Conservation (phyloP, 1,284 basidiomycete genomes). For the Malassezia nana region DNA sequence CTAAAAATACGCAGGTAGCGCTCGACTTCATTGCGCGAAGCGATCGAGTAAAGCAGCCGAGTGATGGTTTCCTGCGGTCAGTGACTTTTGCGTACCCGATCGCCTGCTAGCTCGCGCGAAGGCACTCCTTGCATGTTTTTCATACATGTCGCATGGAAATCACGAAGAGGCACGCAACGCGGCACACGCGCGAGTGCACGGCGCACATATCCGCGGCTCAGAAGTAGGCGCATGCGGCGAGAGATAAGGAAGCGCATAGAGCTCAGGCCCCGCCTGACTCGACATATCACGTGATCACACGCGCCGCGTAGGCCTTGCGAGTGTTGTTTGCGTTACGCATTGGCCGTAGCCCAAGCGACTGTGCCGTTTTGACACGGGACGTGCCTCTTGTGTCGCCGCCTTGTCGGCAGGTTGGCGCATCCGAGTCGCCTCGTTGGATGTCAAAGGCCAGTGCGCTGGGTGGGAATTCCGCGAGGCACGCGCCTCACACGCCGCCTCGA, state of each 20-base stretch:
- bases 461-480: background rate
- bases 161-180: background rate
- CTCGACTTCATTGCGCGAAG: conserved; percentile 48
- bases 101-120: conserved; percentile 3
- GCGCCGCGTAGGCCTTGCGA: background rate
- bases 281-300: conserved; percentile 1
- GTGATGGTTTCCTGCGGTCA: conserved; percentile 42
- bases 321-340: background rate
- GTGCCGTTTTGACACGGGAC: background rate
- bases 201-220: conserved; percentile 1
- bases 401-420: background rate
- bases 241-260: background rate
- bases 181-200: background rate
- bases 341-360: background rate
- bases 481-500: background rate
- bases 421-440: background rate
- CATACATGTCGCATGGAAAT: background rate
- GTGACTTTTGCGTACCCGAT: conserved; percentile 10
- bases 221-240: conserved; percentile 1
- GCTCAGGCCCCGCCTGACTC: background rate
- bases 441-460: background rate
- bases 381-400: background rate
- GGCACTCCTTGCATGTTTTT: background rate
- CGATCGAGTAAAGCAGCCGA: conserved; percentile 46
- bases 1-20: conserved; percentile 48